Base-by-base conservation (phyloP, 371 early-diverging fungal species). In the Syncephalastrum monosporum region DNA sequence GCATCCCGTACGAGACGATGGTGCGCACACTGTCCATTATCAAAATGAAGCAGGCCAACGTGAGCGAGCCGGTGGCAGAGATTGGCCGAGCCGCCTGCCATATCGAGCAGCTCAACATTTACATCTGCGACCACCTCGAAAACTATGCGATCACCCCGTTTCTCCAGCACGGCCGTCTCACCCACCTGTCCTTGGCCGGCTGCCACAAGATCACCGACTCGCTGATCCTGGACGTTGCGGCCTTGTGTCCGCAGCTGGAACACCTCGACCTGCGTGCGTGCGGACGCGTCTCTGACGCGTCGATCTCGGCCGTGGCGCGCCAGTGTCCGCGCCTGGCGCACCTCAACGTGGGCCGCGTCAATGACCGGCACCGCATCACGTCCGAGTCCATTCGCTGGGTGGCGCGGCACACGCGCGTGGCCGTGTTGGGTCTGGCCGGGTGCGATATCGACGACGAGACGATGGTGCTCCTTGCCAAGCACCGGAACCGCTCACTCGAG, bases 191-290 rank as follows among this genome's bases (percentile, higher is more conserved):
- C 25, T 61, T 84, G 19, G 82, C 84, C 15, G 84, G 84, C 0
- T 84, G 84, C 43, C 71, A 76, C 53, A 68, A 71, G 42, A 69
- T 84, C 27, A 74, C 81, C 13, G 84, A 84, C 42, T 56, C 59
- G 10, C 71, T 75, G 0, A 67, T 84, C 23, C 38, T 71, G 0
- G 57, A 72, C 16, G 63, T 81, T 3, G 82, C 84, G 8, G 50
- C 68, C 8, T 61, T 60, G 14, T 81, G 84, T 56, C 70, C 67
- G 8, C 51, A 59, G 12, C 61, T 82, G 51, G 67, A 71, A 47
- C 81, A 81, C 53, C 59, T 84, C 60, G 84, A 84, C 58, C 59
- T 84, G 33, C 60, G 84, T 6, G 82, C 84, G 0, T 84, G 84
- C 60, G 80, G 82, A 1, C 62, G 67, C 13, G 75, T 84, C 16